phyloP scores from a whole-genome alignment of 2,329 filamentous ascomycete genomes.

The Colletotrichum sp. region DNA sequence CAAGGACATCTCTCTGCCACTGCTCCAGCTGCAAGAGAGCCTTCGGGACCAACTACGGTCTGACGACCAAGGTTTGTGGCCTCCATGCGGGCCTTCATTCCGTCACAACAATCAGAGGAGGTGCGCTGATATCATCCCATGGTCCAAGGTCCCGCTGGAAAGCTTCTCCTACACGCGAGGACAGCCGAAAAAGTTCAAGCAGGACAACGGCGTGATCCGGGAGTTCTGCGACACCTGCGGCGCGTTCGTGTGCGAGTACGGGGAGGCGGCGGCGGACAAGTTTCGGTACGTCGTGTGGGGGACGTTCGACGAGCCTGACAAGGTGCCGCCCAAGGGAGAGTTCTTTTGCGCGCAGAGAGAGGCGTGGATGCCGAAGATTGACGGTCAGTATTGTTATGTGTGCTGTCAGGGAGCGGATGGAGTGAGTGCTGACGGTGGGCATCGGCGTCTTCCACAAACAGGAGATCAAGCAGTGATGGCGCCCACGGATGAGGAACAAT shows the following conservation, averaged over 20 bases:
- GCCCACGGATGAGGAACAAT: neutral
- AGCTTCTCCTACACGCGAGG: slow-evolving; percentile 21
- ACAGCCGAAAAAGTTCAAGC: slow-evolving; percentile 30
- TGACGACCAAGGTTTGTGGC: too few relatives aligned
- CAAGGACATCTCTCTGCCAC: too few relatives aligned
- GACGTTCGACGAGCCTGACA: slow-evolving; percentile 52
- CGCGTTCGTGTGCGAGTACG: slow-evolving; percentile 37
- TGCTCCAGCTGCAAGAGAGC: too few relatives aligned
- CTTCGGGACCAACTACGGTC: too few relatives aligned
- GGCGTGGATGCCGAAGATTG: slow-evolving; percentile 56
- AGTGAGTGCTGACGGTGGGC: neutral
- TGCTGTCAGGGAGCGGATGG: neutral
- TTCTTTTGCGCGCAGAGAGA: slow-evolving; percentile 56
- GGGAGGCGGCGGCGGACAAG: slow-evolving; percentile 40
- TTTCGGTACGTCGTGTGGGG: slow-evolving; percentile 50
- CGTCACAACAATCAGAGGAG: too few relatives aligned
- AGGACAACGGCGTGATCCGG: slow-evolving; percentile 35
- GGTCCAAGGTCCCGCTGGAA: slow-evolving; percentile 22
- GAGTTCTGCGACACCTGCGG: slow-evolving; percentile 36
- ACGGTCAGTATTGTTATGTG: slow-evolving; percentile 28
- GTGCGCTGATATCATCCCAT: too few relatives aligned
- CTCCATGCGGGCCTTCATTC: too few relatives aligned
- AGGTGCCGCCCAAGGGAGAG: slow-evolving; percentile 56
- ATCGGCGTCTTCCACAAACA: neutral
- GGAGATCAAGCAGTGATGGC: neutral